Base-by-base conservation (phyloP, 306 rosid species). In the Parietaria judaica region DNA sequence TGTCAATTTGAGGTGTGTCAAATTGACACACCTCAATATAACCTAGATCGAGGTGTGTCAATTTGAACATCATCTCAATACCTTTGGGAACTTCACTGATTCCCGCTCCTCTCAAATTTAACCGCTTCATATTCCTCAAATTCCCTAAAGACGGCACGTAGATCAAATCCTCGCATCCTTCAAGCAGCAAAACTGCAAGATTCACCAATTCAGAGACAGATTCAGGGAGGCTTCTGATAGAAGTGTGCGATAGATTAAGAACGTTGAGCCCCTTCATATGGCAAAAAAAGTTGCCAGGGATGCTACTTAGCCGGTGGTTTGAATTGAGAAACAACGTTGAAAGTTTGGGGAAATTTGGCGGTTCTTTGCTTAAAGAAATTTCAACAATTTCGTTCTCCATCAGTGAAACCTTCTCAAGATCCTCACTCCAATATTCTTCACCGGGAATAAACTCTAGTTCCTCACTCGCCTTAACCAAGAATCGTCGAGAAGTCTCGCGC, bases 271-370 rank as follows among this genome's bases (percentile, higher is more conserved):
- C 38, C 12, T 2, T 14, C 52, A 60, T 16, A 11, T 43, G 51
- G 2, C 5, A 1, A 14, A 56, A 56, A 35, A 56, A 56, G 7
- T 12, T 9, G 7, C 12, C 15, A 35, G 45, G 13, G 35, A 35
- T 35, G 5, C 45, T 36, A 1, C 6, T 13, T 1, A 56, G 44
- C 3, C 6, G 0, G 0, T 0, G 7, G n/a, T 56, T 56, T 7
- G 6, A 9, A 35, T 36, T 44, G 1, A 66, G 56, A 48, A 66
- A 9, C 23, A 66, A 35, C 13, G 70, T 46, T 14, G 70, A 46
- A 60, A 66, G 63, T 39, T 9, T 66, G 3, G 9, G 63, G 37
- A 56, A 66, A 10, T 13, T 47, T 4, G 64, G 70, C 47, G 71
- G 48, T 36, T 38, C 4, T 6, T 16, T 8, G 17, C 3, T 8